Evolutionary conservation across 768 basidiomycete genomes (phyloP).

Genomic region (Russula sp.): DNA sequence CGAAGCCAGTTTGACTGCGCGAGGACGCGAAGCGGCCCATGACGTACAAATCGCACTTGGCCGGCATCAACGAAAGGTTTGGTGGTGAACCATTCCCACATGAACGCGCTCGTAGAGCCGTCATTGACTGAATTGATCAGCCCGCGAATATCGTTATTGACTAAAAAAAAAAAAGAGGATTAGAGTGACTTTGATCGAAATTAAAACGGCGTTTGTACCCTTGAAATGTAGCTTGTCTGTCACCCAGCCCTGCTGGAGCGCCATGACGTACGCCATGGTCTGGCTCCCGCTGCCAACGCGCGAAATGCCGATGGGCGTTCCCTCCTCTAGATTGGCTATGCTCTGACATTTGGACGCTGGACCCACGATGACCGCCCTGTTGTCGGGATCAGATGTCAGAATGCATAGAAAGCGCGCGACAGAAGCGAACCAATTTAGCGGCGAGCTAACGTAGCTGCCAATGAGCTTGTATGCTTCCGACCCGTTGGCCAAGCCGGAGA

Average conservation of each 20-base stretch:
- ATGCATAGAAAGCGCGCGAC: neutral
- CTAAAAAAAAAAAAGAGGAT: slow-evolving; percentile 32
- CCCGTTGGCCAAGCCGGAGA: slow-evolving; percentile 90
- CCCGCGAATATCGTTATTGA: slow-evolving; percentile 76
- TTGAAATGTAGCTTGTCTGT: slow-evolving; percentile 59
- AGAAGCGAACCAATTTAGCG: slow-evolving; percentile 65
- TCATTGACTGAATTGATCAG: slow-evolving; percentile 85
- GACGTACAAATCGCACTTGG: slow-evolving; percentile 75
- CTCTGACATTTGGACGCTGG: slow-evolving; percentile 61
- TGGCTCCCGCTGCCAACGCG: slow-evolving; percentile 85
- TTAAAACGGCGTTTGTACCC: slow-evolving; percentile 36
- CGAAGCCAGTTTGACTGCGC: neutral
- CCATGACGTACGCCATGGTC: slow-evolving; percentile 96
- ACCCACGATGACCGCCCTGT: slow-evolving; percentile 91
- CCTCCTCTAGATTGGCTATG: slow-evolving; percentile 72
- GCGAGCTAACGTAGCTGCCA: slow-evolving; percentile 86
- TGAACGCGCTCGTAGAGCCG: slow-evolving; percentile 82
- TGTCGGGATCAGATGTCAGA: neutral
- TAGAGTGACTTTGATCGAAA: neutral
- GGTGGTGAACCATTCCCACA: slow-evolving; percentile 94
- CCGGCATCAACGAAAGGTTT: slow-evolving; percentile 76
- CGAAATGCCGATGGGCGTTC: slow-evolving; percentile 84
- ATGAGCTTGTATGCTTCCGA: slow-evolving; percentile 85
- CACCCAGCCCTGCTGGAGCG: slow-evolving; percentile 79
- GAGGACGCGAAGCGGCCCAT: neutral